These are phyloP conservation scores for Tetragonia tetragonoides DNA, from an alignment of 148 eudicot species.

Conservation along the genomic window DNA sequence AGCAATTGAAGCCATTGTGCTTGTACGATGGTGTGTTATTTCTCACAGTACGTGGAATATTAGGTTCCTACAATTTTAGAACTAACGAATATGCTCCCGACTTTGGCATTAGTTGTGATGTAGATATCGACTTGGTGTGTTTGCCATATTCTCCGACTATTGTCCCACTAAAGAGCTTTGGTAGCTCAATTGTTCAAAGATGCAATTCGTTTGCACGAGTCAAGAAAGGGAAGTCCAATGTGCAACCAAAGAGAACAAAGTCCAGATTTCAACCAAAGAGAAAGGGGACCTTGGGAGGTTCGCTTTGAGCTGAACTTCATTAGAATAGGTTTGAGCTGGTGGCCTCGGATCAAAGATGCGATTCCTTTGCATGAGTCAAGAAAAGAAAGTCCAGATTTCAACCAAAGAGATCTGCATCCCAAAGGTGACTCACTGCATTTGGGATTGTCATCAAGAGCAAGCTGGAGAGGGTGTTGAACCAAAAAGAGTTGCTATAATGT, in stretches of 20 bases:
- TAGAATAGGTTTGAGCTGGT: no score
- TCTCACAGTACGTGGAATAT: background rate
- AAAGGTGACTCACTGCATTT: background rate
- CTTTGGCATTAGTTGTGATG: background rate
- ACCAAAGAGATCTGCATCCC: background rate
- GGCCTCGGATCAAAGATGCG: background rate
- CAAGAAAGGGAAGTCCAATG: background rate
- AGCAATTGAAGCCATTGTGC: background rate
- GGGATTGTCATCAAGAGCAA: no score
- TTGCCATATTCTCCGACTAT: background rate
- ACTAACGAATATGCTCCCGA: background rate
- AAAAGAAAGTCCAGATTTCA: background rate
- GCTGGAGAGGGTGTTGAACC: no score
- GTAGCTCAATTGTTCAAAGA: background rate
- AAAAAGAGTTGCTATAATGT: no score
- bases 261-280: no score
- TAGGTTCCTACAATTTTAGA: background rate
- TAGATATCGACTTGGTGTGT: background rate
- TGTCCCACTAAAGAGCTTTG: background rate
- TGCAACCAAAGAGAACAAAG: background rate
- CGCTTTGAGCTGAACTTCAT: no score
- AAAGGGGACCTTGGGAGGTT: no score
- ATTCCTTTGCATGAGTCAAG: background rate
- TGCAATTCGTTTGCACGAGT: background rate
- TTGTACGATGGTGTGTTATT: background rate